Base-by-base conservation (phyloP, 805 yeast species). In the Nematodospora valgi region DNA sequence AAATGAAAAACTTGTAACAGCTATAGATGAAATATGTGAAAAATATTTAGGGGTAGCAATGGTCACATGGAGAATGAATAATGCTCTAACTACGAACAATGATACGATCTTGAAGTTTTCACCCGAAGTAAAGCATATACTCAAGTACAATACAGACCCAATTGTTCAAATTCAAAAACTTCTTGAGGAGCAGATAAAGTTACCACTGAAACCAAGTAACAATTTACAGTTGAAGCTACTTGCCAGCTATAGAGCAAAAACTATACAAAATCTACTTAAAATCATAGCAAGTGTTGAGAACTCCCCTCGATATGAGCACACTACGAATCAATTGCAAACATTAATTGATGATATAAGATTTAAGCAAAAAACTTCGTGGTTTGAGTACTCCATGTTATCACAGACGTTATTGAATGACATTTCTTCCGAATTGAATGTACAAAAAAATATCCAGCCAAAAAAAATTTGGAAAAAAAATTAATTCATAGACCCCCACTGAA, bases 191-290 rank as follows among this genome's bases (percentile, higher is more conserved):
- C 23, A 30, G 6, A 20, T 37, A 8, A 27, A 31, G 11, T 24
- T 37, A 11, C 34, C 32, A 12, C 11, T 16, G n/a, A 3, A 25
- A 19, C 33, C 37, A 9, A 24, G 15, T 4, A n/a, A 37, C 14
- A 37, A 37, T 20, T 6, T 37, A 9, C 14, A 29, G 11, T 32
- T 33, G 17, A 37, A 24, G n/a, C n/a, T 37, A 14, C 14, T 20
- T 10, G 31, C 34, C 9, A 20, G 13, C 14, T 28, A 29, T 18
- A 27, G 27, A 26, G 15, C 18, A 13, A 32, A 33, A 26, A 37
- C 37, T 4, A 18, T 37, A 7, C 34, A 37, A 7, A 34, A 34
- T 27, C 3, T 34, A 22, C 24, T 12, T 11, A n/a, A n/a, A n/a
- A n/a, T n/a, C n/a, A n/a, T n/a, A n/a, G n/a, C n/a, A n/a, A n/a